phyloP scores from a whole-genome alignment of 2,329 filamentous ascomycete genomes.

The Talaromyces islandicus region DNA sequence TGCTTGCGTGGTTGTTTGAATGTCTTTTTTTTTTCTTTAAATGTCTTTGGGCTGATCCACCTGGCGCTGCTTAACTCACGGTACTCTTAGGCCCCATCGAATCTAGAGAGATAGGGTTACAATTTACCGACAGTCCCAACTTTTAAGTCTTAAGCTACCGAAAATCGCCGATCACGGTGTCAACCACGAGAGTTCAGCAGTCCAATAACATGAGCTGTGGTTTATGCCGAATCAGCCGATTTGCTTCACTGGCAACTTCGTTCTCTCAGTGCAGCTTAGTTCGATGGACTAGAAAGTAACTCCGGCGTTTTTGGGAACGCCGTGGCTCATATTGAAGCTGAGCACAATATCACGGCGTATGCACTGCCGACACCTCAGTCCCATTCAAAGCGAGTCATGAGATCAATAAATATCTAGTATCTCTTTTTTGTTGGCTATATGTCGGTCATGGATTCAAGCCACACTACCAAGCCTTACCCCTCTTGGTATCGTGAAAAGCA shows the following conservation, averaged over 20 bases:
- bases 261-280: neutral
- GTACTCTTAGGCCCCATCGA: neutral
- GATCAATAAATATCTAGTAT: neutral
- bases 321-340: neutral
- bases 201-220: neutral
- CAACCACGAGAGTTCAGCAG: neutral
- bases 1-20: neutral
- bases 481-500: neutral
- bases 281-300: neutral
- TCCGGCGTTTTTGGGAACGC: neutral
- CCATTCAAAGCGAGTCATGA: neutral
- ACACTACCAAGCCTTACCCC: neutral
- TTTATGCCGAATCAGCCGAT: no score
- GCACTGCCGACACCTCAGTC: neutral
- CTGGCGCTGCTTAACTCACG: neutral
- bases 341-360: neutral
- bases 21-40: neutral
- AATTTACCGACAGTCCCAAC: neutral
- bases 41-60: neutral
- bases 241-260: neutral
- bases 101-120: neutral
- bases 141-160: neutral
- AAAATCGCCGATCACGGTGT: neutral
- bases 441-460: neutral
- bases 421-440: neutral